Evolutionary conservation across 805 yeast species (phyloP), one percentile per base, ranked within the genome.

Genomic region (Nakazawaea pomicola): DNA sequence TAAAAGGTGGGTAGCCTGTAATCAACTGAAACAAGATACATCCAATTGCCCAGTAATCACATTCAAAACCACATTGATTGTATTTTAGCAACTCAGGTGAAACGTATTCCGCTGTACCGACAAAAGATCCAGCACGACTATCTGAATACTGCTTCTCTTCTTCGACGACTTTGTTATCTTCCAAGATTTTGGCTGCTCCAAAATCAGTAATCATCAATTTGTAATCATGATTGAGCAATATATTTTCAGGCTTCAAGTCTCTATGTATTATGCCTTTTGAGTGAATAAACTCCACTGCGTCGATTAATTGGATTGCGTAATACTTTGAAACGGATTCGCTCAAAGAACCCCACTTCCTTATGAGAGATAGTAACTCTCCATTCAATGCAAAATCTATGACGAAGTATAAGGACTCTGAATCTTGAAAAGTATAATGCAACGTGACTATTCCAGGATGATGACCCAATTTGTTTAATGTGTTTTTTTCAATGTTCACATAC

Each of bases 371-470:
- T 37, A 93, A 65, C 61, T 93, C 99, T n/a, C 99, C 99, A 52
- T 89, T 87, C 45, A 91, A 83, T 2, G 98, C 98, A 56, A 80
- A 85, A 60, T 93, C 98, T 40, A 93, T 74, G 28, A 91, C 99
- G 60, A 90, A 93, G 57, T 88, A 93, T 29, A 93, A 66, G 25
- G 88, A 81, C 45, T 78, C 74, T 33, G 85, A 87, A 59, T 93
- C 99, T 60, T 93, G 99, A 63, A 93, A 93, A 1, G 99, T 93
- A 61, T 85, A 93, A 62, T 87, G 86, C 35, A 93, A 66, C 36
- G 90, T 85, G 16, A 93, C 95, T 21, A 93, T 83, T 1, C 99
- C 99, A 0, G 97, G 96, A 56, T 93, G 98, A 42, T 82, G 81
- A 3, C 96, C 96, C 47, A 93, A 66, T 18, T 91, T 64, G 60